Evolutionary conservation across 164 flowering plant genomes (phyloP).

Genomic region (Amborella trichopoda): DNA sequence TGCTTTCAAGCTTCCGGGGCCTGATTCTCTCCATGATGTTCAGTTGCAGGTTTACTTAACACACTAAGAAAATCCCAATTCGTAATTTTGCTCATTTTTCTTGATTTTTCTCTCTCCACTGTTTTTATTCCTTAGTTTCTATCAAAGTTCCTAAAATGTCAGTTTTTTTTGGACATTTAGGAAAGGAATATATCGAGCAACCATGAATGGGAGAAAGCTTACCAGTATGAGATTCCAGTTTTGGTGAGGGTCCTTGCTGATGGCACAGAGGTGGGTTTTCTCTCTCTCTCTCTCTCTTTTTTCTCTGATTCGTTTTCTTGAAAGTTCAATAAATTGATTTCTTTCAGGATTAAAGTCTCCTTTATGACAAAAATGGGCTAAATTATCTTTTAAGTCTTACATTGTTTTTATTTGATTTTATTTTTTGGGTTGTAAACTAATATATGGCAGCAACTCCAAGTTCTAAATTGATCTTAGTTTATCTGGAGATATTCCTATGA

Average conservation of each 20-base stretch:
- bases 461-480: too few relatives aligned
- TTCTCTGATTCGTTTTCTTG: neutral
- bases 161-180: slow-evolving; percentile 14
- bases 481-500: too few relatives aligned
- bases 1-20: slow-evolving; percentile 54
- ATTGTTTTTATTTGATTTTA: too few relatives aligned
- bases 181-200: slow-evolving; percentile 75
- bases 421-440: too few relatives aligned
- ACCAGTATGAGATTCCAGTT: slow-evolving; percentile 94
- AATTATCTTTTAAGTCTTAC: too few relatives aligned
- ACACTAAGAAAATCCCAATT: neutral
- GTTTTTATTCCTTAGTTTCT: neutral
- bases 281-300: neutral
- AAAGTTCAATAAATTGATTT: neutral
- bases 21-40: slow-evolving; percentile 62
- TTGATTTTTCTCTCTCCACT: neutral
- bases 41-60: slow-evolving; percentile 38
- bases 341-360: too few relatives aligned
- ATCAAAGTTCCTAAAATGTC: slow-evolving; percentile 7
- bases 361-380: too few relatives aligned
- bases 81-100: neutral
- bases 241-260: slow-evolving; percentile 65
- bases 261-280: slow-evolving; percentile 67
- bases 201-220: slow-evolving; percentile 78
- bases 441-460: too few relatives aligned